phyloP scores from a whole-genome alignment of 257 asterid species.

The Nicotiana benthamiana region DNA sequence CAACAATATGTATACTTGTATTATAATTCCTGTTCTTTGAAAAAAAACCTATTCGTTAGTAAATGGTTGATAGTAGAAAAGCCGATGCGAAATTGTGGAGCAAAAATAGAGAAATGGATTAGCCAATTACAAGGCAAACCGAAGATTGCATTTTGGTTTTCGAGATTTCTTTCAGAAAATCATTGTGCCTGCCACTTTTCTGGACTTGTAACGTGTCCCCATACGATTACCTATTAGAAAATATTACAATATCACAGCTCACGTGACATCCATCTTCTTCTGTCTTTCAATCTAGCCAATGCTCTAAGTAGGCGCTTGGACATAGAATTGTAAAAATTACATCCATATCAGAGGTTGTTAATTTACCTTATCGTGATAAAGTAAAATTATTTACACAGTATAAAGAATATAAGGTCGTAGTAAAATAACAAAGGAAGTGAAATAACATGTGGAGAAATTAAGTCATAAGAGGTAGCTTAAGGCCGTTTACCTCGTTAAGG shows the following conservation, averaged over 20 bases:
- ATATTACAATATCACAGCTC: background rate
- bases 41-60: no score
- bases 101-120: background rate
- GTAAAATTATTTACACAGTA: background rate
- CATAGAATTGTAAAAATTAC: no score
- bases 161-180: background rate
- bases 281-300: background rate
- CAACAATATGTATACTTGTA: no score
- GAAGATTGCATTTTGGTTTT: background rate
- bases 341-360: no score
- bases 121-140: background rate
- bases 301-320: no score
- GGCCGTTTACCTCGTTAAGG: constrained; percentile 23
- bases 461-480: background rate
- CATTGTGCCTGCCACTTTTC: background rate
- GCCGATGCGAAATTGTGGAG: background rate
- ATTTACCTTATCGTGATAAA: no score
- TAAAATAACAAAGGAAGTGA: background rate
- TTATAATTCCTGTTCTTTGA: no score
- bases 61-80: no score
- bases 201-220: background rate
- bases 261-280: background rate
- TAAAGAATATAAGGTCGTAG: background rate
- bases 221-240: background rate
- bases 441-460: background rate